Evolutionary conservation across 2,329 filamentous ascomycete genomes (phyloP), one percentile per base, ranked within the genome.

Genomic region (Torrubiella hemipterigena): DNA sequence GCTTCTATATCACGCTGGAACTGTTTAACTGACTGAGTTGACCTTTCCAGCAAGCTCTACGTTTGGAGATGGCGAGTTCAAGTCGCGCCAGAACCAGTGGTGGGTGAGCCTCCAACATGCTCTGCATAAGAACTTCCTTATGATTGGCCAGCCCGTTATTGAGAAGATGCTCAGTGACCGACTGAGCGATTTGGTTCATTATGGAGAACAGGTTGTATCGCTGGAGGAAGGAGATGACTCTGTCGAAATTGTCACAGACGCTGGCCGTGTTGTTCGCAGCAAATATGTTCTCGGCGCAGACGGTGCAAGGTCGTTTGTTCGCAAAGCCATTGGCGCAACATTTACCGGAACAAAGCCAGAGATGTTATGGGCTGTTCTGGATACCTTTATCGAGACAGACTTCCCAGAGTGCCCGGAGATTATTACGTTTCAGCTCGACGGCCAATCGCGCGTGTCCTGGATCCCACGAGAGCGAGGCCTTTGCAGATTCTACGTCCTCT

Each of bases 201-300:
- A 63, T 35, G 43, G 47, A 12, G 58, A 63, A 25, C 48, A 48
- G 2, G 59, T 59, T 3, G 38, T 41, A 1, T 46, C 39, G 3
- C 47, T 85, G 68, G 2, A 73, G 67, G 26, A 85, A 55, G 27
- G 79, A 61, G 10, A 67, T 52, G 23, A 77, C 54, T 4, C 63
- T 57, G 33, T 61, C 47, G 8, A 57, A 45, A 17, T 58, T 37
- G 40, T 36, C 6, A 59, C 57, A 2, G 37, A 38, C 5, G 42
- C 44, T 1, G 56, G 54, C 2, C 50, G 48, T 16, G 49, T 21
- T 3, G 38, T 62, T 4, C 44, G 40, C 17, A 52, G 50, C 37
- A 48, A 44, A 15, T 73, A 65, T 32, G 56, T 59, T 4, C 55
- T 69, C 3, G 68, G 65, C 2, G 67, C 67, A 6, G 69, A 73